These are phyloP conservation scores for Hanseniaspora hatyaiensis DNA, from an alignment of 805 yeast species.

Conservation along the genomic window DNA sequence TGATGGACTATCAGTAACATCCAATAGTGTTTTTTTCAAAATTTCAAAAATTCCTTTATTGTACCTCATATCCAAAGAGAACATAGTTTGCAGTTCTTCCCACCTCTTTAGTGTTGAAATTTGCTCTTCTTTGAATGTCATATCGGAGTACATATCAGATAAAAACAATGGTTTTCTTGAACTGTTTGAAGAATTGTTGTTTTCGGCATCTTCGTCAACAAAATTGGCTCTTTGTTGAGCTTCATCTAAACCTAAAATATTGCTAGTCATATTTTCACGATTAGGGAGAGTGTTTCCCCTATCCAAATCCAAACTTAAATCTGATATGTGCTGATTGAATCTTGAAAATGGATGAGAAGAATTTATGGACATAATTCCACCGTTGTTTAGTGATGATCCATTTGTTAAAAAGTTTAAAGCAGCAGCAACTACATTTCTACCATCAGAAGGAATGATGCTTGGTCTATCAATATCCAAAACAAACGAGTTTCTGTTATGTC, in stretches of 20 bases:
- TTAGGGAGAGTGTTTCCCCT: no score
- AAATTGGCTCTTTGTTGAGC: background rate
- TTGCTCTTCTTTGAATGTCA: background rate
- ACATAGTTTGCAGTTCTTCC: slow-evolving; percentile 5
- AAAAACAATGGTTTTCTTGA: slow-evolving; percentile 1
- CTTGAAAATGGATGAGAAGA: background rate
- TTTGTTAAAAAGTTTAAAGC: background rate
- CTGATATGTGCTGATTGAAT: slow-evolving; percentile 1
- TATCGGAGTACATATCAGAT: background rate
- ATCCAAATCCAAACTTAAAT: background rate
- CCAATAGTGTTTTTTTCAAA: no score
- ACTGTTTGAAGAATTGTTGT: no score
- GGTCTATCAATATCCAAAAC: no score
- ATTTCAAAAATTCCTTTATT: no score
- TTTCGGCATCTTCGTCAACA: background rate
- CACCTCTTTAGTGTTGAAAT: slow-evolving; percentile 9
- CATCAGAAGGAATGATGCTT: background rate
- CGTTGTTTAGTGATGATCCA: no score
- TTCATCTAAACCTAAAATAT: background rate
- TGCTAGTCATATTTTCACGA: background rate
- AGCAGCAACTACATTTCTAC: background rate
- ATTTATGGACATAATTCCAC: no score
- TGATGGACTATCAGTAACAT: no score
- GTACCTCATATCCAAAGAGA: no score
- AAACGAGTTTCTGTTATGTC: background rate